phyloP scores from a whole-genome alignment of 768 basidiomycete species.

The Tricholoma sp. region DNA sequence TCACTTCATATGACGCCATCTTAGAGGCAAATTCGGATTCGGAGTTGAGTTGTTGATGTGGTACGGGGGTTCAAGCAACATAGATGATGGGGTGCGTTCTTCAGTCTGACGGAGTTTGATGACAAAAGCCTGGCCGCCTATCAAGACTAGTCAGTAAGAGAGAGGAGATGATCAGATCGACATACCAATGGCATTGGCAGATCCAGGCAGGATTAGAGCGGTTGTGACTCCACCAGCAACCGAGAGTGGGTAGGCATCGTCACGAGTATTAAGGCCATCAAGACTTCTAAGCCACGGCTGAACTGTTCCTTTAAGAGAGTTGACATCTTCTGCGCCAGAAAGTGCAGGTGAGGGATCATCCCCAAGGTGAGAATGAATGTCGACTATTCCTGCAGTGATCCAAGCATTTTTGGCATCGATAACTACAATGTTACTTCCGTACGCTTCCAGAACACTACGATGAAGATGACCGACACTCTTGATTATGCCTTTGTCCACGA shows the following conservation, averaged over 20 bases:
- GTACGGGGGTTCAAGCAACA: constrained; percentile 74
- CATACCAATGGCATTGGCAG: constrained; percentile 57
- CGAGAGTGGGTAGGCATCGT: constrained; percentile 63
- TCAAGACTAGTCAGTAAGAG: background rate
- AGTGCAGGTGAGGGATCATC: constrained; percentile 46
- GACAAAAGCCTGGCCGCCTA: constrained; percentile 70
- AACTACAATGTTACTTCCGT: constrained; percentile 37
- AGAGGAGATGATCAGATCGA: background rate
- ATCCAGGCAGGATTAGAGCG: constrained; percentile 71
- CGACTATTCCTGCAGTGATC: constrained; percentile 75
- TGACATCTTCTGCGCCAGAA: constrained; percentile 47
- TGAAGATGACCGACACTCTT: constrained; percentile 49
- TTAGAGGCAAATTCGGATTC: constrained; percentile 39
- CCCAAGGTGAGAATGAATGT: constrained; percentile 67
- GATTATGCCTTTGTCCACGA: constrained; percentile 67
- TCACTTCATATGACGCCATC: constrained; percentile 79
- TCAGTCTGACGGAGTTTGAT: constrained; percentile 74
- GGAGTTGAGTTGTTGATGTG: constrained; percentile 47
- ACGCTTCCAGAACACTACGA: constrained; percentile 17
- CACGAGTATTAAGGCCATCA: constrained; percentile 80
- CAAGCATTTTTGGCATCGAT: constrained; percentile 66
- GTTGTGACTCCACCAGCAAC: constrained; percentile 80
- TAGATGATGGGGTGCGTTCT: constrained; percentile 65
- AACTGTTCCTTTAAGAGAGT: constrained; percentile 43
- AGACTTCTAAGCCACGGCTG: constrained; percentile 66